These are phyloP conservation scores for Neurospora tetrasperma DNA, from an alignment of 495 filamentous ascomycete genomes.

Conservation along the genomic window DNA sequence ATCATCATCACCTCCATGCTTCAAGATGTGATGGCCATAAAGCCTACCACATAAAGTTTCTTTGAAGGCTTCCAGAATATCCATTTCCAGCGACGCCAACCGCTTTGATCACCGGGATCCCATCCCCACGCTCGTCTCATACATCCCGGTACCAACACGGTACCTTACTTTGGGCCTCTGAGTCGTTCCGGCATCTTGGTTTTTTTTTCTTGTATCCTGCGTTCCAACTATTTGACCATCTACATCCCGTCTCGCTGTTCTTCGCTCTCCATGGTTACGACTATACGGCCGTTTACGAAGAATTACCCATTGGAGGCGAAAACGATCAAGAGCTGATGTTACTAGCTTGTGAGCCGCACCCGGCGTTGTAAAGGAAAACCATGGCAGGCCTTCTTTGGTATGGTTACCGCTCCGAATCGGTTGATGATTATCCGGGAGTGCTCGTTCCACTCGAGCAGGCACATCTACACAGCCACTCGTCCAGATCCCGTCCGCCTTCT, in stretches of 20 bases:
- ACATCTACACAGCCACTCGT: conserved; percentile 36
- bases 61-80: background rate
- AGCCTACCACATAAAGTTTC: background rate
- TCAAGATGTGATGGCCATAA: background rate
- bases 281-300: background rate
- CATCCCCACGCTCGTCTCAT: background rate
- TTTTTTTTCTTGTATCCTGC: background rate
- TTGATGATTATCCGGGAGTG: conserved; percentile 33
- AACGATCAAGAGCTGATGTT: background rate
- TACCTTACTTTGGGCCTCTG: background rate
- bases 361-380: background rate
- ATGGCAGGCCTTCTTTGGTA: conserved; percentile 4
- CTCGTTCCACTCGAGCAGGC: conserved; percentile 39
- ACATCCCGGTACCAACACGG: background rate
- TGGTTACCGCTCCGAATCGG: conserved; percentile 25
- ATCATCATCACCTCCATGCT: background rate
- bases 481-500: conserved; percentile 21
- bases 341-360: background rate
- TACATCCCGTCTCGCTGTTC: background rate
- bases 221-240: background rate
- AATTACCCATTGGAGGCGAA: background rate
- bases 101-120: background rate
- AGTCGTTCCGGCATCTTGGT: background rate
- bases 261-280: background rate
- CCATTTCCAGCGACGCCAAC: background rate